Percentiles rank a stretch among this genome's conserved stretches.
phyloP scores from a whole-genome alignment of 73 alveolate genomes.

The Paramecium octaurelia region DNA sequence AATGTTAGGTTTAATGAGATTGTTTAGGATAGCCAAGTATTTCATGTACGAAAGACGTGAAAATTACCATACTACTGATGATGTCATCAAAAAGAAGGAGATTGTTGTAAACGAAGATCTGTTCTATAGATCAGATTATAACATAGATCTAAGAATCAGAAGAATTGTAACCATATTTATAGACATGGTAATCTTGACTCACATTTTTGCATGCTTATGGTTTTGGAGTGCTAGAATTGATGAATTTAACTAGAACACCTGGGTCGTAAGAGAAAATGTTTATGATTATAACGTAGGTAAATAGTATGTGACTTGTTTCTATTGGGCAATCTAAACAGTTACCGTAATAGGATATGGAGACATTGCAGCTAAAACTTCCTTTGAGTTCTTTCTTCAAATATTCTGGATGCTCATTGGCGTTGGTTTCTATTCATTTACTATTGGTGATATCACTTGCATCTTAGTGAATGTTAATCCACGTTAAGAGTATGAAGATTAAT shows the following conservation, averaged over 20 bases:
- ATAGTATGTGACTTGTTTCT: constrained; percentile 64
- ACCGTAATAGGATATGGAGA: constrained; percentile 88
- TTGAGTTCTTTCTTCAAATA: constrained; percentile 70
- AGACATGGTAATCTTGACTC: background rate
- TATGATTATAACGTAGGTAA: background rate
- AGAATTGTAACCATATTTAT: background rate
- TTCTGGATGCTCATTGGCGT: constrained; percentile 89
- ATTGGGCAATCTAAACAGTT: constrained; percentile 79
- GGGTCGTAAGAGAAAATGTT: background rate
- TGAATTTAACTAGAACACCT: background rate
- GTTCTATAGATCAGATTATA: background rate
- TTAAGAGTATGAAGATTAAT: background rate
- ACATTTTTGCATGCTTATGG: constrained; percentile 8
- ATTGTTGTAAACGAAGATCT: background rate
- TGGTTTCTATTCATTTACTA: constrained; percentile 78
- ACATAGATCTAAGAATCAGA: background rate
- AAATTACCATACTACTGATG: background rate
- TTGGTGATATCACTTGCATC: constrained; percentile 73
- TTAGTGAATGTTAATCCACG: constrained; percentile 21
- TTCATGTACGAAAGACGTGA: background rate
- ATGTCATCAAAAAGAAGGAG: background rate
- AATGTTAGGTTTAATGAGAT: background rate
- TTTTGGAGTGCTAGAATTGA: background rate
- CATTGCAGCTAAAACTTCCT: constrained; percentile 61
- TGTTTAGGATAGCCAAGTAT: background rate